Base-by-base conservation (phyloP, 1,139 yeast genomes). In the Saccharomyces uvarum region DNA sequence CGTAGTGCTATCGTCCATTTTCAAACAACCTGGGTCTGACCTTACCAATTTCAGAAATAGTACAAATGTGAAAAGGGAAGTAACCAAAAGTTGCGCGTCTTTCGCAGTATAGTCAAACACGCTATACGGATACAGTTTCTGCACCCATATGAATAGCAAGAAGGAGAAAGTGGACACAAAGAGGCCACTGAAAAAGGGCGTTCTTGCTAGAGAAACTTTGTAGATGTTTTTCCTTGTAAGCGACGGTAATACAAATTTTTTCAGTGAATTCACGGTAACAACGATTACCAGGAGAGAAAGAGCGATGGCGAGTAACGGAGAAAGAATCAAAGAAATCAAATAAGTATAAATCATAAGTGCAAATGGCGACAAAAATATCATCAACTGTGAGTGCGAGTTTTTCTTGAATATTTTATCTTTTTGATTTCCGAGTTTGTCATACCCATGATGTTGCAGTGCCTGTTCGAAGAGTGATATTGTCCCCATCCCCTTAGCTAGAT, bases 1-100 rank as follows among this genome's bases (percentile, higher is more conserved):
- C 2, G 73, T 72, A n/a, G 49, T 56, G 51, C 75, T 75, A 51
- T 83, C 82, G 4, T 80, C 74, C 5, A 83, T 83, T 14, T 77
- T 75, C 2, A 91, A 81, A 59, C 72, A 77, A 0, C 98, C 98
- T 0, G 98, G 97, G 64, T 91, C 88, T 62, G 84, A 78, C 53
- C 77, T 73, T 86, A 86, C 80, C 4, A 89, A 71, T 58, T 79
- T 80, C 67, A 78, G 76, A 66, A 86, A 87, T 13, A 79, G 68
- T 65, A 55, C 54, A 6, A 52, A 19, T 11, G 58, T 49, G 19
- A 52, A 33, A 16, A 52, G 27, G 8, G 44, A 38, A 19, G 44
- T 38, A 16, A 19, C 7, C 24, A 38, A 38, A 38, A 38, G 19
- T 6, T 38, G 44, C 5, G 11, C 24, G 24, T 38, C 19, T 38